phyloP scores from a whole-genome alignment of 2,329 filamentous ascomycete genomes.

The Phoma sp. region DNA sequence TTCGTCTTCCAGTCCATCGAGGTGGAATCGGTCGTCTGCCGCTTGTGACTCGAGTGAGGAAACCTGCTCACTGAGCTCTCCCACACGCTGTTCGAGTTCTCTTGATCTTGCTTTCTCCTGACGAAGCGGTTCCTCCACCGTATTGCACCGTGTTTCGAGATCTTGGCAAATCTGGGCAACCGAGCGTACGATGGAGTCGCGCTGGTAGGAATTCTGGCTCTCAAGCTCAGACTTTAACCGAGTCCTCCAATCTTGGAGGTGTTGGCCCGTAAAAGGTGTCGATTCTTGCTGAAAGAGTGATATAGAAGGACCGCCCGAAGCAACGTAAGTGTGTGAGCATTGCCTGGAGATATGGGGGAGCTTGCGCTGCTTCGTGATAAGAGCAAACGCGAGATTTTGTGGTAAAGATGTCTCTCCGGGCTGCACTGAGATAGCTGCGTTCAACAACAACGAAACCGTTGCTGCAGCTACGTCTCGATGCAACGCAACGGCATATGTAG shows the following conservation, averaged over 20 bases:
- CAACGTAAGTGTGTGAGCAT: constrained; percentile 27
- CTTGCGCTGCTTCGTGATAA: constrained; percentile 39
- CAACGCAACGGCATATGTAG: constrained; percentile 16
- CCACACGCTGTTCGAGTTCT: constrained; percentile 41
- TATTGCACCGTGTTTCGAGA: constrained; percentile 62
- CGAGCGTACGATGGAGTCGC: constrained; percentile 56
- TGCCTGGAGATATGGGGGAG: constrained; percentile 10
- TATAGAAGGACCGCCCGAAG: constrained; percentile 14
- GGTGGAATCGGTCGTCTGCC: constrained; percentile 32
- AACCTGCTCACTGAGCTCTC: constrained; percentile 44
- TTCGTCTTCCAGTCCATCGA: constrained; percentile 48
- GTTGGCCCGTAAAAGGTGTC: constrained; percentile 43
- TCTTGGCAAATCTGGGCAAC: constrained; percentile 62
- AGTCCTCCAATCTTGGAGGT: constrained; percentile 57
- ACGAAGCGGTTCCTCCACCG: constrained; percentile 61
- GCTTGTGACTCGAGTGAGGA: constrained; percentile 39
- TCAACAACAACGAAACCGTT: constrained; percentile 41
- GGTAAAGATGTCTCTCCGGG: constrained; percentile 25
- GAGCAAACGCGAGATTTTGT: constrained; percentile 22
- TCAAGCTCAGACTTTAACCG: constrained; percentile 54
- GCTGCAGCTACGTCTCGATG: constrained; percentile 27
- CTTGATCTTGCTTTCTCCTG: constrained; percentile 50
- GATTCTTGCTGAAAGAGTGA: constrained; percentile 48
- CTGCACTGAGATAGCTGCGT: constrained; percentile 25
- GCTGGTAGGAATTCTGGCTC: constrained; percentile 47